phyloP scores from a whole-genome alignment of 345 rosid genomes.

The Nasturtium officinale region DNA sequence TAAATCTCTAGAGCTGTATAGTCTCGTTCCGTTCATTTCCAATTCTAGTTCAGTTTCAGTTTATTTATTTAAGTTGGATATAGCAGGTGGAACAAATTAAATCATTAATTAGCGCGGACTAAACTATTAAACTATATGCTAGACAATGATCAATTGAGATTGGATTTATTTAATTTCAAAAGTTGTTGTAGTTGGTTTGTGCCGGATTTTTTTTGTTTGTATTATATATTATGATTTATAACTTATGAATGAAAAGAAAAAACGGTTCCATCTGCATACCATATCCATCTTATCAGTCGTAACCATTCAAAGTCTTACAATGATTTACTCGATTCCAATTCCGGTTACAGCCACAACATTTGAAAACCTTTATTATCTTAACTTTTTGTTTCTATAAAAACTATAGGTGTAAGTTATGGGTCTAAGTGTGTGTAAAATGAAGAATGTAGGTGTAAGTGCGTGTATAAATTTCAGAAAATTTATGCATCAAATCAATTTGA shows the following conservation, averaged over 20 bases:
- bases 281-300: neutral
- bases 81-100: neutral
- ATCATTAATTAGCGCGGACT: too few species aligned
- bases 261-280: too few species aligned
- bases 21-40: neutral
- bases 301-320: neutral
- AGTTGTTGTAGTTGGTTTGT: neutral
- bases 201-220: too few species aligned
- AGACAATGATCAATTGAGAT: too few species aligned
- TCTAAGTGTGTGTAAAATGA: neutral
- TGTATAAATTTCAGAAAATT: neutral
- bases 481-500: conserved; percentile 17
- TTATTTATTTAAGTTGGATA: neutral
- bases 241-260: too few species aligned
- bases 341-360: neutral
- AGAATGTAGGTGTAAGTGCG: neutral
- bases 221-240: too few species aligned
- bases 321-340: neutral
- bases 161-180: too few species aligned
- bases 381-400: neutral
- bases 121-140: too few species aligned
- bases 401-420: neutral
- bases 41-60: neutral
- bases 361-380: neutral
- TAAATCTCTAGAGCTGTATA: neutral